These are phyloP conservation scores for Hanseniaspora mollemarum DNA, from an alignment of 805 yeast genomes.

Conservation along the genomic window DNA sequence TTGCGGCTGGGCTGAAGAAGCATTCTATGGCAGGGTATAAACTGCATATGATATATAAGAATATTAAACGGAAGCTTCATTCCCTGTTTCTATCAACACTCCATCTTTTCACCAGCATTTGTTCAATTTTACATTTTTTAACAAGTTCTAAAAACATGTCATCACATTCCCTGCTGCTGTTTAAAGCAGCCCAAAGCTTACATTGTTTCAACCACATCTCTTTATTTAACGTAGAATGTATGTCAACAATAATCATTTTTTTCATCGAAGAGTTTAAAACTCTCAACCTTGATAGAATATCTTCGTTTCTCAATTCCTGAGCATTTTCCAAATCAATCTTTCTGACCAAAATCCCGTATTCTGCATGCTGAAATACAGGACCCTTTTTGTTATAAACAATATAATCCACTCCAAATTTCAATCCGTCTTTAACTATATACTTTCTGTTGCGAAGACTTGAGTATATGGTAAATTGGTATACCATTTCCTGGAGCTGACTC, in stretches of 20 bases:
- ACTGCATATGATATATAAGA: too few relatives aligned
- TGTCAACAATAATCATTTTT: slow-evolving; percentile 56
- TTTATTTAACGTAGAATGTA: slow-evolving; percentile 41
- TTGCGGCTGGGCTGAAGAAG: slow-evolving; percentile 75
- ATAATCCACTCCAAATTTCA: slow-evolving; percentile 83
- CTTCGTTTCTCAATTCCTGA: slow-evolving; percentile 21
- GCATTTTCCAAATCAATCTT: slow-evolving; percentile 17
- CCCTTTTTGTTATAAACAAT: slow-evolving; percentile 69
- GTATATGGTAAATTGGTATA: slow-evolving; percentile 5
- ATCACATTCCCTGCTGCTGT: neutral
- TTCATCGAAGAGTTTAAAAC: slow-evolving; percentile 83
- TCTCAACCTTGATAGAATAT: slow-evolving; percentile 60
- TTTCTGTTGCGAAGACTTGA: slow-evolving; percentile 34
- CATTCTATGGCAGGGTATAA: slow-evolving; percentile 48
- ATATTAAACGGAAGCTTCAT: too few relatives aligned
- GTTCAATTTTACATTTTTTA: slow-evolving; percentile 36
- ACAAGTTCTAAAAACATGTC: neutral
- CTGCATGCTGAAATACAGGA: slow-evolving; percentile 93
- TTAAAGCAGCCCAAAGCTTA: slow-evolving; percentile 12
- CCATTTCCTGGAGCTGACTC: neutral
- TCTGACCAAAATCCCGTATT: slow-evolving; percentile 52
- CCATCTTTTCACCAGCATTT: slow-evolving; percentile 70
- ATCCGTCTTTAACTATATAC: slow-evolving; percentile 89
- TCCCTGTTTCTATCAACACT: slow-evolving; percentile 75
- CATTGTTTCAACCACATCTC: slow-evolving; percentile 25